Evolutionary conservation across 2,329 filamentous ascomycete species (phyloP).

Genomic region (Seiridium unicorne): DNA sequence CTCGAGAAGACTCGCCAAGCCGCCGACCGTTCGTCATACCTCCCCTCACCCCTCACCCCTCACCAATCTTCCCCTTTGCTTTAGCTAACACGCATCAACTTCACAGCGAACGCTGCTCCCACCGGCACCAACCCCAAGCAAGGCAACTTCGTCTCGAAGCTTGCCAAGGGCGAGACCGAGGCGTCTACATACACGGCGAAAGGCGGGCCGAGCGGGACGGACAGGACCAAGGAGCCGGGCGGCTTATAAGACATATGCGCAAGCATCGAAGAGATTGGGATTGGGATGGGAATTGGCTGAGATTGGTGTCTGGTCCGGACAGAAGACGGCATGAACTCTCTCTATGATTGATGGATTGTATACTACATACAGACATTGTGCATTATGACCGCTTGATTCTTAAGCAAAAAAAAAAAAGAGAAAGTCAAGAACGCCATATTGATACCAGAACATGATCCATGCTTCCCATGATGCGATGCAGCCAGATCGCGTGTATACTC

Average conservation of each 20-base stretch:
- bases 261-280: not conserved
- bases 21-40: not conserved
- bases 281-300: not conserved
- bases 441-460: not conserved
- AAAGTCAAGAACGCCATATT: not conserved
- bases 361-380: not conserved
- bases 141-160: not conserved
- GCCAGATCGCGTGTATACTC: not conserved
- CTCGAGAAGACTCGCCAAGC: not conserved
- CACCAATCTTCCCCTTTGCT: no score
- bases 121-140: not conserved
- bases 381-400: conserved; percentile 1
- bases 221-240: not conserved
- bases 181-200: not conserved
- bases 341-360: not conserved
- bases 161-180: conserved; percentile 2
- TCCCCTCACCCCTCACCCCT: not conserved
- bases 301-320: not conserved
- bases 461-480: not conserved
- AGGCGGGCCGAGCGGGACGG: not conserved
- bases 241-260: not conserved
- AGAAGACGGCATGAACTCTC: not conserved
- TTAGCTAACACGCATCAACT: not conserved
- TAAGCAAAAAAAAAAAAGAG: not conserved
- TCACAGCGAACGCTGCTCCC: not conserved